Evolutionary conservation across 2,329 filamentous ascomycete genomes (phyloP).

Genomic region (Talaromyces pinophilus): DNA sequence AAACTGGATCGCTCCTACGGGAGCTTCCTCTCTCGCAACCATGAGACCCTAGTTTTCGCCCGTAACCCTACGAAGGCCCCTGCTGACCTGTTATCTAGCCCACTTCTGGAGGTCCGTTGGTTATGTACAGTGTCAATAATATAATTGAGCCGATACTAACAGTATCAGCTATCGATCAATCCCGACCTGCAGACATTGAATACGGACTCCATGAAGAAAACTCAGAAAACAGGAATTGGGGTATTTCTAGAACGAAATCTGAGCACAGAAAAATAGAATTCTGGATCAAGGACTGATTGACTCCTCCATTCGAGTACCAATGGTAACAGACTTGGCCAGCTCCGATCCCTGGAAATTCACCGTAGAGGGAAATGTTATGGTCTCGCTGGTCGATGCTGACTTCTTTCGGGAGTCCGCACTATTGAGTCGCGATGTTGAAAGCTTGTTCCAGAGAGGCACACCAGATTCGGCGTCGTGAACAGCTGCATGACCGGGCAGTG

Average conservation of each 20-base stretch:
- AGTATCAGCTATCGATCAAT: background rate
- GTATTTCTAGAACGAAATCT: background rate
- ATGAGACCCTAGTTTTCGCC: too few species aligned
- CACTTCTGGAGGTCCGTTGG: too few species aligned
- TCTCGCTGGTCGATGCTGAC: conserved; percentile 14
- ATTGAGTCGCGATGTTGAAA: conserved; percentile 16
- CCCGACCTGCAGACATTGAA: background rate
- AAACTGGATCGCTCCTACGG: too few species aligned
- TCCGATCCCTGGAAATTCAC: conserved; percentile 17
- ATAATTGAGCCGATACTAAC: background rate
- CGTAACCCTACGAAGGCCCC: too few species aligned
- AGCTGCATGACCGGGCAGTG: conserved; percentile 30
- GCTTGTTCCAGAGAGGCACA: conserved; percentile 17
- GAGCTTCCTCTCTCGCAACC: too few species aligned
- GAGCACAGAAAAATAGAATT: conserved; percentile 42
- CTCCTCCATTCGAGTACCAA: conserved; percentile 37
- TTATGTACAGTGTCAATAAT: too few species aligned
- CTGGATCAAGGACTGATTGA: conserved; percentile 45
- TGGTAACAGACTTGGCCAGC: background rate
- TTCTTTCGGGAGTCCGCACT: conserved; percentile 22
- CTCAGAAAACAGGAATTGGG: background rate
- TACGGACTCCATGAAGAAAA: background rate
- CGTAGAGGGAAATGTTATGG: background rate
- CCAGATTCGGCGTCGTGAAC: conserved; percentile 15
- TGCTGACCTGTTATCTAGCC: too few species aligned